Percentiles rank a stretch among this genome's conserved stretches.
phyloP scores from a whole-genome alignment of 176 grass and related monocot genomes.

The Cymbopogon citratus region DNA sequence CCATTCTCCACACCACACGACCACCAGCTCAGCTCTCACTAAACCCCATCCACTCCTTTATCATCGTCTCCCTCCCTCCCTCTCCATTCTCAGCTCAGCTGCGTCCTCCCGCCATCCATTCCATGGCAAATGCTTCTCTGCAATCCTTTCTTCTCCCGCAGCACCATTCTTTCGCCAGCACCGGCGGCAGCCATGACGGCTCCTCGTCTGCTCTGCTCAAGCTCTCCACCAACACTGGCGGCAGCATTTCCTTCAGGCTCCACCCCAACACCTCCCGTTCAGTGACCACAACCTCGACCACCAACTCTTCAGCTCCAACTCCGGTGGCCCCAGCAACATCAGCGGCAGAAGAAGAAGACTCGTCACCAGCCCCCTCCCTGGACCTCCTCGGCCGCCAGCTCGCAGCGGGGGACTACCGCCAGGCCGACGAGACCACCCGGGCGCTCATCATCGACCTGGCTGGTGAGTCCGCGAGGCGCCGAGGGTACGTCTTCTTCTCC shows the following conservation, averaged over 20 bases:
- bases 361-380: conserved; percentile 32
- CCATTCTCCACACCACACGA: too few species aligned
- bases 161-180: conserved; percentile 42
- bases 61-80: not conserved
- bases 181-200: conserved; percentile 33
- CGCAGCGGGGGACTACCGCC: conserved; percentile 39
- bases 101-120: conserved; percentile 27
- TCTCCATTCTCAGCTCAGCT: not conserved
- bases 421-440: conserved; percentile 85
- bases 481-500: conserved; percentile 97
- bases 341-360: not conserved
- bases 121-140: conserved; percentile 56
- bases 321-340: not conserved
- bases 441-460: conserved; percentile 75
- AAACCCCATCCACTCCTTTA: too few species aligned
- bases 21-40: too few species aligned
- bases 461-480: conserved; percentile 63
- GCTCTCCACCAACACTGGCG: conserved; percentile 20
- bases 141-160: conserved; percentile 58
- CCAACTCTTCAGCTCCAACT: conserved; percentile 23
- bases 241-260: conserved; percentile 46
- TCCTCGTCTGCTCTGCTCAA: conserved; percentile 20
- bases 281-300: conserved; percentile 31
- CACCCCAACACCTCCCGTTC: conserved; percentile 57
- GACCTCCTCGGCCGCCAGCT: conserved; percentile 57